A percentile compares a stretch with the other conserved stretches of the same genome.
These are phyloP conservation scores for Linanthus parryae DNA, from an alignment of 148 eudicot genomes.

Conservation along the genomic window DNA sequence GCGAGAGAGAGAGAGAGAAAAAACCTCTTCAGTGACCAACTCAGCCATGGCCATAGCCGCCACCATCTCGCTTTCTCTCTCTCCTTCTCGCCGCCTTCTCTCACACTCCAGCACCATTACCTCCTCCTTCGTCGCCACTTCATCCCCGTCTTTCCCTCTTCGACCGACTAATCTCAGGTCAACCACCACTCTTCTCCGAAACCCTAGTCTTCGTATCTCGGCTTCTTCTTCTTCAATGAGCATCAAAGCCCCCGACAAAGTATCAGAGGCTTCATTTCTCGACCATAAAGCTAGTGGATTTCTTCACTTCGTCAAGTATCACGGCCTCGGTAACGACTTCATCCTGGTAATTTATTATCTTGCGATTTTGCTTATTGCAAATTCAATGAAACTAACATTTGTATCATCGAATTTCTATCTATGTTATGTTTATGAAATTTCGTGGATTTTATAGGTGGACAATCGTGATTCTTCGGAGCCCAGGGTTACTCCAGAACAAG, in stretches of 20 bases:
- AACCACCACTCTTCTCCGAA: conserved; percentile 9
- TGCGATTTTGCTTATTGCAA: too few species aligned
- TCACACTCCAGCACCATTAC: too few species aligned
- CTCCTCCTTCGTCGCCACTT: too few species aligned
- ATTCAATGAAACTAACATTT: too few species aligned
- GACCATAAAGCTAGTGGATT: conserved; percentile 52
- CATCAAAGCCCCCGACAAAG: conserved; percentile 26
- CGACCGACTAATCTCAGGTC: conserved; percentile 16
- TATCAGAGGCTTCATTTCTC: conserved; percentile 42
- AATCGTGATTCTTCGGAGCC: conserved; percentile 82
- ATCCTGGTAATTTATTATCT: conserved; percentile 88
- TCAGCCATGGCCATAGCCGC: conserved; percentile 42
- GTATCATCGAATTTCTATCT: too few species aligned
- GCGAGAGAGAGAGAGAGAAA: too few species aligned
- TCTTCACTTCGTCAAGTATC: conserved; percentile 94
- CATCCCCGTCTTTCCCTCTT: too few species aligned
- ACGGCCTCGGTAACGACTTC: conserved; percentile 97
- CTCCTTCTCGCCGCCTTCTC: conserved; percentile 23
- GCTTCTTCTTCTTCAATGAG: conserved; percentile 47
- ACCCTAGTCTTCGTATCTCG: conserved; percentile 24
- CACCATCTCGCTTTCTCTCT: conserved; percentile 31
- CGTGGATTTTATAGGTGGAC: conserved; percentile 73
- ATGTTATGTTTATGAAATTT: too few species aligned
- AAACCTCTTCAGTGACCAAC: too few species aligned
- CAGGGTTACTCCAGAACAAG: conserved; percentile 77